A percentile compares a stretch with the other conserved stretches of the same genome.
Evolutionary conservation across 2,329 filamentous ascomycete species (phyloP).

Genomic region (Aquanectria penicillioides): DNA sequence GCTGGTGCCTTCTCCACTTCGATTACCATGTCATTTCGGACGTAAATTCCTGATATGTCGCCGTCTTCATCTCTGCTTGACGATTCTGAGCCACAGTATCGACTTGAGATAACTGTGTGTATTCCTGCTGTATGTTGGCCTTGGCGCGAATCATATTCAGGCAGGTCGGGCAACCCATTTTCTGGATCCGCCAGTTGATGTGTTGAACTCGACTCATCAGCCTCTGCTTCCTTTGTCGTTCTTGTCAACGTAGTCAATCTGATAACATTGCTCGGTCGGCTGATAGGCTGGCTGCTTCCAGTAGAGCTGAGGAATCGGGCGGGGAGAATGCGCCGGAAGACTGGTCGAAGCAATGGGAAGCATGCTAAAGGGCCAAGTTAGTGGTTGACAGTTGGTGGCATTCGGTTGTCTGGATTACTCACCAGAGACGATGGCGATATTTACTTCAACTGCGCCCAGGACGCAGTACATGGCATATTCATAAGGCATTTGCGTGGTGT

Average conservation of each 20-base stretch:
- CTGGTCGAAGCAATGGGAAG: conserved; percentile 36
- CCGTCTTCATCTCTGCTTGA: too few relatives aligned
- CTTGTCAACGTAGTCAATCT: conserved; percentile 30
- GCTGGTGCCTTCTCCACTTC: too few relatives aligned
- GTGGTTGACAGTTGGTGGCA: too few relatives aligned
- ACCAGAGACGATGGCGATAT: conserved; percentile 37
- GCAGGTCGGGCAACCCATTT: conserved; percentile 4
- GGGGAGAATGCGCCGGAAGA: conserved; percentile 35
- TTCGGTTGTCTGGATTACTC: background rate
- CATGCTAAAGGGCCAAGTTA: conserved; percentile 19
- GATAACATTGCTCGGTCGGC: conserved; percentile 26
- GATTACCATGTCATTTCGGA: too few relatives aligned
- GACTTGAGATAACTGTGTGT: too few relatives aligned
- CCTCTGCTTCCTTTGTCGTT: conserved; percentile 33
- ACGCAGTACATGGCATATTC: conserved; percentile 28
- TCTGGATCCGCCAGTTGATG: conserved; percentile 35
- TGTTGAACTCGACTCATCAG: conserved; percentile 35
- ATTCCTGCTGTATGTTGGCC: too few relatives aligned
- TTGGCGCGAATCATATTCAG: too few relatives aligned
- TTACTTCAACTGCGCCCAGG: conserved; percentile 36
- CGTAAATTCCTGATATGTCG: too few relatives aligned
- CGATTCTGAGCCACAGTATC: too few relatives aligned
- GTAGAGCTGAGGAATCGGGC: conserved; percentile 34
- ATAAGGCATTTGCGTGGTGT: conserved; percentile 34
- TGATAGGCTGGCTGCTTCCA: conserved; percentile 36